These are phyloP conservation scores for Phytophthora fragariaefolia DNA, from an alignment of 352 stramenopile species.

Conservation along the genomic window DNA sequence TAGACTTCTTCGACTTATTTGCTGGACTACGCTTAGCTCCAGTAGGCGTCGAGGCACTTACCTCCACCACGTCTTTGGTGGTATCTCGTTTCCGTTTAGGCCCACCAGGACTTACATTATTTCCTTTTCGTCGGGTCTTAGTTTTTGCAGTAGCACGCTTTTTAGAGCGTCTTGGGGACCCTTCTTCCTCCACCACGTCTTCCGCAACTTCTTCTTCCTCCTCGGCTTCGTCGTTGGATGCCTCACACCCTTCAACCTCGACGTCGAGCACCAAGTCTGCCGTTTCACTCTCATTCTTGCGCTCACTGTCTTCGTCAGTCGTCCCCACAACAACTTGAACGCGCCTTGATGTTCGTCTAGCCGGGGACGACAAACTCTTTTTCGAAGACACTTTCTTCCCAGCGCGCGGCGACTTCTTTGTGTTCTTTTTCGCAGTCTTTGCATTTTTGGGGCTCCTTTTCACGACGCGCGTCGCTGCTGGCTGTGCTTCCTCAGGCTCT, in stretches of 20 bases:
- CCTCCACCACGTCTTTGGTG: constrained; percentile 10
- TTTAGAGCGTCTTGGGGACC: constrained; percentile 8
- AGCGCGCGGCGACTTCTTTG: constrained; percentile 9
- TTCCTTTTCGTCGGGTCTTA: constrained; percentile 11
- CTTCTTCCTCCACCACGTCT: constrained; percentile 18
- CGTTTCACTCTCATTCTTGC: constrained; percentile 41
- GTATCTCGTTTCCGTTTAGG: constrained; percentile 30
- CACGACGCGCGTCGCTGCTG: constrained; percentile 2
- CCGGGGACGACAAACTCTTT: constrained; percentile 1
- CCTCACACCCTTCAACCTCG: constrained; percentile 43
- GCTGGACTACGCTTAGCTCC: constrained; percentile 5
- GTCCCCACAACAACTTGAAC: constrained; percentile 60
- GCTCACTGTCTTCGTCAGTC: constrained; percentile 58
- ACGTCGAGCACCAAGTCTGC: constrained; percentile 71
- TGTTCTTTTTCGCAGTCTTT: constrained; percentile 24
- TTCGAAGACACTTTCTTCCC: constrained; percentile 23
- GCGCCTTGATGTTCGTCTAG: constrained; percentile 23
- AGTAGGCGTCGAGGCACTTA: background rate
- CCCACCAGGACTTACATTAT: constrained; percentile 10
- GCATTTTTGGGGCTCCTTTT: constrained; percentile 23
- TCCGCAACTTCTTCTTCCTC: constrained; percentile 12
- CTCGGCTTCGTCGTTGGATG: constrained; percentile 20
- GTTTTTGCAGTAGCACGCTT: constrained; percentile 13
- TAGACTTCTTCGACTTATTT: constrained; percentile 26
- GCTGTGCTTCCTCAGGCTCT: constrained; percentile 12